phyloP scores from a whole-genome alignment of 2,329 filamentous ascomycete species.

The Pseudomassariella vexata region DNA sequence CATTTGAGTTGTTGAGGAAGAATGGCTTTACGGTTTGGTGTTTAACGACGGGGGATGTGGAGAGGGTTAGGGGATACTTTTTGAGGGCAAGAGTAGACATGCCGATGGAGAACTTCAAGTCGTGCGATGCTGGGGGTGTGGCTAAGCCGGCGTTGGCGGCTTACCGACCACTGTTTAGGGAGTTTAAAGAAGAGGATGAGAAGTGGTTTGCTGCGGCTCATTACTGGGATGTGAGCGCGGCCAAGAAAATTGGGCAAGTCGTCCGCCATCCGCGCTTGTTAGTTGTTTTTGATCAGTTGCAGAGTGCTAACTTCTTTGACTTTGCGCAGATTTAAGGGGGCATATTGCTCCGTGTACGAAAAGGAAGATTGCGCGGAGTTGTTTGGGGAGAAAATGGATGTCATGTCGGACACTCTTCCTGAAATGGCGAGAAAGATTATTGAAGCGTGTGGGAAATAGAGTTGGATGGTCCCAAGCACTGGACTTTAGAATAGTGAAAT shows the following conservation, averaged over 20 bases:
- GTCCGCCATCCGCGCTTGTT: no score
- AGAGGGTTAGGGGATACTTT: conserved; percentile 47
- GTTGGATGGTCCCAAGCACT: no score
- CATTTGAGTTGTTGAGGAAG: conserved; percentile 33
- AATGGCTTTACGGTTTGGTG: conserved; percentile 48
- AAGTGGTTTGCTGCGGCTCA: conserved; percentile 55
- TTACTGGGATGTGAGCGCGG: conserved; percentile 53
- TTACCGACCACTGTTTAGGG: conserved; percentile 28
- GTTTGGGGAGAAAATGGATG: conserved; percentile 47
- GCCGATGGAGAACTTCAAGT: conserved; percentile 43
- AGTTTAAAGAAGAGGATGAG: conserved; percentile 27
- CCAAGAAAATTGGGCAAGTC: conserved; percentile 35
- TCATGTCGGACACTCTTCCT: conserved; percentile 37
- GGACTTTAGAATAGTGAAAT: no score
- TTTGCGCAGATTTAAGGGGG: conserved; percentile 44
- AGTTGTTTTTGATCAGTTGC: not conserved
- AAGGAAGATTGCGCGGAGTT: conserved; percentile 42
- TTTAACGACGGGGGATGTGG: conserved; percentile 44
- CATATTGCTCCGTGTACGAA: conserved; percentile 48
- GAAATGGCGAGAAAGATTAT: conserved; percentile 40
- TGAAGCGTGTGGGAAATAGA: no score
- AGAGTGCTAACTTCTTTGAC: no score
- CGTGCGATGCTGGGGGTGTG: conserved; percentile 42
- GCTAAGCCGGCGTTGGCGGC: conserved; percentile 44
- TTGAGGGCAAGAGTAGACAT: conserved; percentile 38